phyloP scores from a whole-genome alignment of 345 rosid genomes.

The Arabidopsis suecica region DNA sequence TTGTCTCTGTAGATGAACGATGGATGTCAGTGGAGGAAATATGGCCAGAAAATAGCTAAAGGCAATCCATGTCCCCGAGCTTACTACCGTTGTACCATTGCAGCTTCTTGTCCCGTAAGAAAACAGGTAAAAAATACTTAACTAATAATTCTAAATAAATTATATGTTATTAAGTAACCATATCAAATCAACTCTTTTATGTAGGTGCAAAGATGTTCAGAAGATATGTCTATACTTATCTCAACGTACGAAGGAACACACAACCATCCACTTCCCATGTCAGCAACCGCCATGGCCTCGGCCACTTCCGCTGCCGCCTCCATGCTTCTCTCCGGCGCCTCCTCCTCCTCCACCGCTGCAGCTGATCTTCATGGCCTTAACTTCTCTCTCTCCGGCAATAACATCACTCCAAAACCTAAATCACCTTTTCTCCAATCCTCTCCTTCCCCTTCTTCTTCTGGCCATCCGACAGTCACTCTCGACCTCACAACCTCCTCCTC shows the following conservation, averaged over 20 bases:
- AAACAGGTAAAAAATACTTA: constrained; percentile 65
- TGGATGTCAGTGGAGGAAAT: constrained; percentile 98
- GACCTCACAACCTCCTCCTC: constrained; percentile 72
- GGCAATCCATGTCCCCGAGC: constrained; percentile 99
- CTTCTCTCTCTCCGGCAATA: constrained; percentile 54
- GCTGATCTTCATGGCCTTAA: constrained; percentile 60
- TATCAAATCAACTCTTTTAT: neutral
- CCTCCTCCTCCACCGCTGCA: constrained; percentile 47
- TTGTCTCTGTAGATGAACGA: constrained; percentile 71
- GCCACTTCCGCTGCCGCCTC: constrained; percentile 93
- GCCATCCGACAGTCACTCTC: constrained; percentile 81
- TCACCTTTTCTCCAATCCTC: constrained; percentile 59
- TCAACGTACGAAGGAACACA: constrained; percentile 96
- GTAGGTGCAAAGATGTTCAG: constrained; percentile 87
- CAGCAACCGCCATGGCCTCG: constrained; percentile 98
- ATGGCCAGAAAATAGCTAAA: constrained; percentile 91
- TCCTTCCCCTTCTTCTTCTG: constrained; percentile 53
- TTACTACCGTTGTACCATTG: constrained; percentile 89
- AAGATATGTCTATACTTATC: constrained; percentile 83
- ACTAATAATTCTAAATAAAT: neutral
- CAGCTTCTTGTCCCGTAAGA: constrained; percentile 85
- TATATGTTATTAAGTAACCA: neutral
- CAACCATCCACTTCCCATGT: constrained; percentile 84
- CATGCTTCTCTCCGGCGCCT: constrained; percentile 73
- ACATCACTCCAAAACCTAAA: constrained; percentile 50